Base-by-base conservation (phyloP, 805 yeast genomes). In the Spathaspora passalidarum region DNA sequence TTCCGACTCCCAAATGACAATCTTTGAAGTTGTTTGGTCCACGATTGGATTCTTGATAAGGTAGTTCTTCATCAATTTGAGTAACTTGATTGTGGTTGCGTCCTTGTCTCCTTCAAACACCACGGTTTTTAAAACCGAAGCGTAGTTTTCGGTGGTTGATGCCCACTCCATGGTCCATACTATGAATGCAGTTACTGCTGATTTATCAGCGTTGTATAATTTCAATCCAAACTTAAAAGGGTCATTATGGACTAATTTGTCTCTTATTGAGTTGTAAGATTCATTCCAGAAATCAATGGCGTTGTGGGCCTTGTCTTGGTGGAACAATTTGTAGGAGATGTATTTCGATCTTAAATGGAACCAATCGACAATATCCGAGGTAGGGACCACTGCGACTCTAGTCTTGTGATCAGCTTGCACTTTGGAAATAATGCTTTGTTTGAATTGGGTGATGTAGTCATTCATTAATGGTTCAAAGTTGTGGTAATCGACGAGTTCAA, bases 151-250 rank as follows among this genome's bases (percentile, higher is more conserved):
- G 1, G 42, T 40, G 11, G 46, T 39, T n/a, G 51, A 18, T 4
- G 38, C 14, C 58, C 63, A 71, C 47, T 72, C 77, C 44, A 61
- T 61, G n/a, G 74, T 68, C 75, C 74, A 72, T 16, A 57, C 54
- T 16, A 72, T 56, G 39, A 60, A 62, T 0, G 72, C 76, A 16
- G 53, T 44, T 21, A 51, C 29, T 2, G 49, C 38, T 13, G 57
- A 63, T n/a, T 29, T 29, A 8, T 49, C 48, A 4, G 50, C 49
- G 9, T 56, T 44, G 5, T 44, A 43, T 3, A 63, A 23, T 44
- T 59, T 54, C 38, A 72, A 41, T 4, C 76, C 77, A 51, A 65
- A 70, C 8, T 50, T 45, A 8, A 49, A 42, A 2, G 75, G 76
- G 10, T 61, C 57, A 9, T 61, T 49, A 2, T 41, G 29, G 22